phyloP scores from a whole-genome alignment of 2,329 filamentous ascomycete genomes.

The Calonectria leucothoes region DNA sequence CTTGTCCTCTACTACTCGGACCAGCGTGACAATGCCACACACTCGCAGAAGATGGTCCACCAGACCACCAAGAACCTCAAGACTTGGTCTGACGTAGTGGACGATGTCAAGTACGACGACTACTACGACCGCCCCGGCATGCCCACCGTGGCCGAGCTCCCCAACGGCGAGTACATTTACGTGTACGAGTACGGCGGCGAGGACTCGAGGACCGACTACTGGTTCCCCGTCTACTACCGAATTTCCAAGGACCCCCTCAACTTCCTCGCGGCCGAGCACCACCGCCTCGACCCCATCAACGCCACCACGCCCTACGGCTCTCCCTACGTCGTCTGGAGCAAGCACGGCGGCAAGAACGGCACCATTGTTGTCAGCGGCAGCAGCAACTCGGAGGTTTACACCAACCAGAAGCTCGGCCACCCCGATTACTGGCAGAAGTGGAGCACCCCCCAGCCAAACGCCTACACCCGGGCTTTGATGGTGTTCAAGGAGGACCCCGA shows the following conservation, averaged over 20 bases:
- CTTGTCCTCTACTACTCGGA: slow-evolving; percentile 78
- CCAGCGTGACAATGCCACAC: slow-evolving; percentile 67
- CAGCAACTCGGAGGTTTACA: slow-evolving; percentile 52
- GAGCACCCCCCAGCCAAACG: slow-evolving; percentile 47
- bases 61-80: slow-evolving; percentile 69
- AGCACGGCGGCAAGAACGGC: slow-evolving; percentile 56
- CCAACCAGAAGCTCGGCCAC: slow-evolving; percentile 55
- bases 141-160: slow-evolving; percentile 71
- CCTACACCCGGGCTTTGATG: slow-evolving; percentile 52
- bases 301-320: slow-evolving; percentile 50
- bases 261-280: slow-evolving; percentile 47
- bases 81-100: slow-evolving; percentile 67
- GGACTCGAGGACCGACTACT: slow-evolving; percentile 46
- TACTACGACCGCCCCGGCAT: slow-evolving; percentile 76
- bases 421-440: slow-evolving; percentile 51
- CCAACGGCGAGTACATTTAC: slow-evolving; percentile 65
- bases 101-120: slow-evolving; percentile 70
- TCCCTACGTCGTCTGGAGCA: slow-evolving; percentile 58
- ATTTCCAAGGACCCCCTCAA: slow-evolving; percentile 51
- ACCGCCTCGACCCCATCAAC: slow-evolving; percentile 48
- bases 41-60: slow-evolving; percentile 78
- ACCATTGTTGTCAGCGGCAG: slow-evolving; percentile 57
- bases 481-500: slow-evolving; percentile 49
- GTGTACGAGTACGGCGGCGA: slow-evolving; percentile 71
- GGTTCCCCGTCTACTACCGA: slow-evolving; percentile 60